phyloP scores from a whole-genome alignment of 192 early-diverging fungal genomes.

The Linnemannia elongata region DNA sequence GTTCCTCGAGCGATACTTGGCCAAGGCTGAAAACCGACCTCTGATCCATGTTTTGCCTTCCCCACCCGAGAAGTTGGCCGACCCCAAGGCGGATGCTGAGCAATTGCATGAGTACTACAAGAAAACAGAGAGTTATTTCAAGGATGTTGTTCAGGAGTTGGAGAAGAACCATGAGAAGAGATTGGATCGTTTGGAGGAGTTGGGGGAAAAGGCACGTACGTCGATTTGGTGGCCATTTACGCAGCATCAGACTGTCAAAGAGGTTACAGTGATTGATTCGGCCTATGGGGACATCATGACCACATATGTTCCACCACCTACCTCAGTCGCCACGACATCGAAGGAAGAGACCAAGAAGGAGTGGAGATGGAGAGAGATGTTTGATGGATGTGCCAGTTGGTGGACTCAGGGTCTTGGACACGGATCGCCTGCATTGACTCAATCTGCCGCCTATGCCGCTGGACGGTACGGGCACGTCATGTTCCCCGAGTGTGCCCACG shows the following conservation, averaged over 20 bases:
- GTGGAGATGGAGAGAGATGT: slow-evolving; percentile 60
- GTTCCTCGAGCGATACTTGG: slow-evolving; percentile 55
- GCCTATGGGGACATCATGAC: slow-evolving; percentile 76
- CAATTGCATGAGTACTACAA: slow-evolving; percentile 73
- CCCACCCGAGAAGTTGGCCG: slow-evolving; percentile 56
- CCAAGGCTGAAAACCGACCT: slow-evolving; percentile 37
- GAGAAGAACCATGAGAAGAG: slow-evolving; percentile 63
- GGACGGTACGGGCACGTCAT: slow-evolving; percentile 87
- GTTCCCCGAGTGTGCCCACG: slow-evolving; percentile 79
- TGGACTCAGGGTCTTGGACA: slow-evolving; percentile 88
- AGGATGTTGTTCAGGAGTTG: slow-evolving; percentile 61
- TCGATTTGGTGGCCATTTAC: slow-evolving; percentile 89
- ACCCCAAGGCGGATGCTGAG: slow-evolving; percentile 61
- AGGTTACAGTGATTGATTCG: slow-evolving; percentile 82
- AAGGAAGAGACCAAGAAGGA: slow-evolving; percentile 9
- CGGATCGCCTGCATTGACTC: slow-evolving; percentile 69
- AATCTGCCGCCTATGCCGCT: slow-evolving; percentile 74
- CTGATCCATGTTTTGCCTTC: slow-evolving; percentile 59
- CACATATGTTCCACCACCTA: slow-evolving; percentile 59
- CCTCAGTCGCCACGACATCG: slow-evolving; percentile 16
- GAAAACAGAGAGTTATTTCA: slow-evolving; percentile 60
- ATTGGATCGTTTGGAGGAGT: slow-evolving; percentile 67
- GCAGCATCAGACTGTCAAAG: slow-evolving; percentile 70
- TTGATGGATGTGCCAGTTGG: slow-evolving; percentile 86
- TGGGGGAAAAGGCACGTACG: slow-evolving; percentile 64